Percentiles rank a stretch among this genome's conserved stretches.
Conservation (phyloP, 139 green algal genomes). For the Tetradesmus obliquus region DNA sequence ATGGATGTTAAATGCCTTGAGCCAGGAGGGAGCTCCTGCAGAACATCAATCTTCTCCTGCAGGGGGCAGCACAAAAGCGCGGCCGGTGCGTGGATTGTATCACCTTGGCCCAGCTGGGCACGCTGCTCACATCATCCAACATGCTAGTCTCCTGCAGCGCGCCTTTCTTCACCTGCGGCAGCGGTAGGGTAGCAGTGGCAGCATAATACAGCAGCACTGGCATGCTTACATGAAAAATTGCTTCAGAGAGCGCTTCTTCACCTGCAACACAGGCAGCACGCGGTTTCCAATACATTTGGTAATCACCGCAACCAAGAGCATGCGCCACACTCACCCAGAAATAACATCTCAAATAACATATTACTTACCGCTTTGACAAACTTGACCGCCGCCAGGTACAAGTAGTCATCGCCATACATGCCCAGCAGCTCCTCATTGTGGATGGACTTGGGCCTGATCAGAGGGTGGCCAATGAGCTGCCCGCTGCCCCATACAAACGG, state of each 20-base stretch:
- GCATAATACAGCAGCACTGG: neutral
- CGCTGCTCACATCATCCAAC: constrained; percentile 92
- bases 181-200: neutral
- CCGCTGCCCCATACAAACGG: constrained; percentile 90
- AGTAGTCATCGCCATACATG: constrained; percentile 78
- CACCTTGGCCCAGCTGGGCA: constrained; percentile 78
- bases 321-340: neutral
- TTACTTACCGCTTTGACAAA: constrained; percentile 84
- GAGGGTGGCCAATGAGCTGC: constrained; percentile 85
- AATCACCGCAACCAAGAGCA: neutral
- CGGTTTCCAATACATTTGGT: no score
- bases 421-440: constrained; percentile 82
- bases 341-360: neutral
- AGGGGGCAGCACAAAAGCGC: no score
- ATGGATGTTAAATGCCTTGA: no score
- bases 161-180: constrained; percentile 94
- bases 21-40: no score
- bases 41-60: no score
- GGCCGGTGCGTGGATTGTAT: no score
- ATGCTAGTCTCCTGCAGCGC: constrained; percentile 94
- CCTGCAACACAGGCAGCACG: no score
- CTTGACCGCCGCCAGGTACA: constrained; percentile 88
- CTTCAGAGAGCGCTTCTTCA: no score
- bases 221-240: neutral
- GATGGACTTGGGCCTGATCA: constrained; percentile 87